Base-by-base conservation (phyloP, 108 stramenopile genomes). In the Skeletonema potamos region DNA sequence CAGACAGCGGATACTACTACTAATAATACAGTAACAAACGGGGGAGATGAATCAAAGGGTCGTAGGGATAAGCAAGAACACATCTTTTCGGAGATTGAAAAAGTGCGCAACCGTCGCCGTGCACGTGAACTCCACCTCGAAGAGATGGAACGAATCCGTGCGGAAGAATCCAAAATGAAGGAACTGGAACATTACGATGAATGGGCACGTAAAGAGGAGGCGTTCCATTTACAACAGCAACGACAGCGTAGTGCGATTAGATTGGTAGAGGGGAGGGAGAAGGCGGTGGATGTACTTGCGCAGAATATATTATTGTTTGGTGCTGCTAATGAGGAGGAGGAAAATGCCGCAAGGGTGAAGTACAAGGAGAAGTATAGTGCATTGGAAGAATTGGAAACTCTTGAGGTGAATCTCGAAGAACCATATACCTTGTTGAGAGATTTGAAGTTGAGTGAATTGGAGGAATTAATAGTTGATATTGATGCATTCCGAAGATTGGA, bases 141-240 rank as follows among this genome's bases (percentile, higher is more conserved):
- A 44, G 97, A 99, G 72, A 96, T 98, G 93, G 96, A 99, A 46
- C 82, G 97, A 4, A 65, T 97, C 8, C 76, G 94, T 27, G 96
- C 89, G 3, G 97, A 98, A 82, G 98, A 98, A 71, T 76, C 87
- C 9, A 75, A 96, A 43, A 91, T 97, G 82, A 89, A 96, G 60
- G 98, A 99, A 77, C 62, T 92, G 57, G 98, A 96, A 73, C 86
- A 93, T 68, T 97, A 96, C 73, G 99, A 96, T 55, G 97, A 98
- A 64, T 98, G 97, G 98, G 94, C 96, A 26, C 70, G 83, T 34
- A 99, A 99, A 85, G 99, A 99, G 73, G 99, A 99, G 87, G 95
- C 90, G 27, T 99, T 99, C 75, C 97, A 99, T 80, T 77, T 96
- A 55, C 84, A 93, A 60, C 98, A 99, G 81, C 93, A 95, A 64